These are phyloP conservation scores for Psilocybe sp. DNA, from an alignment of 768 basidiomycete species.

Conservation along the genomic window DNA sequence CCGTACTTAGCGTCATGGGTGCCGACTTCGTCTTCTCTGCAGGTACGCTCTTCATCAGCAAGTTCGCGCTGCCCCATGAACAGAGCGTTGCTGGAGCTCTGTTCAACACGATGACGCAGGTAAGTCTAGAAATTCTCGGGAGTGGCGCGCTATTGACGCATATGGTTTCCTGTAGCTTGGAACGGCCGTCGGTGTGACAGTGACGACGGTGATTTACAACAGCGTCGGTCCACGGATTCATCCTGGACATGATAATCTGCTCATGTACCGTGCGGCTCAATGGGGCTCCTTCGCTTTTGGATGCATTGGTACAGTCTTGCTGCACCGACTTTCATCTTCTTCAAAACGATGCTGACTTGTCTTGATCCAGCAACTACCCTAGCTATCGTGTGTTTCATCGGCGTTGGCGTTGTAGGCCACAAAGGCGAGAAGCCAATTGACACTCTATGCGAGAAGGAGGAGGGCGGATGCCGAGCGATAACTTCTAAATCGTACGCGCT, in stretches of 20 bases:
- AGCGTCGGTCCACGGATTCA: constrained; percentile 33
- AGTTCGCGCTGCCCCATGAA: constrained; percentile 61
- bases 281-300: constrained; percentile 68
- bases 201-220: constrained; percentile 72
- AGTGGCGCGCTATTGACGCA: background rate
- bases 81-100: constrained; percentile 75
- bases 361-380: constrained; percentile 17
- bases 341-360: background rate
- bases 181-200: constrained; percentile 65
- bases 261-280: constrained; percentile 59
- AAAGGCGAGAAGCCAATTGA: no score
- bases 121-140: constrained; percentile 16
- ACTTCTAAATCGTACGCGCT: no score
- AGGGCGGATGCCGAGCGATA: no score
- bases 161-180: constrained; percentile 48
- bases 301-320: constrained; percentile 42
- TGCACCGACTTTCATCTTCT: background rate
- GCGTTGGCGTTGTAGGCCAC: constrained; percentile 26
- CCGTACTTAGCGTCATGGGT: constrained; percentile 64
- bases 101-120: constrained; percentile 79
- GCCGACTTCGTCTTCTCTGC: constrained; percentile 75
- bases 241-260: constrained; percentile 32
- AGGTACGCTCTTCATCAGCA: constrained; percentile 74
- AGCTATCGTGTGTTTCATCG: constrained; percentile 23
- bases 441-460: no score